Evolutionary conservation across 1,284 basidiomycete genomes (phyloP).

Genomic region (Tylopilus orsonianus): DNA sequence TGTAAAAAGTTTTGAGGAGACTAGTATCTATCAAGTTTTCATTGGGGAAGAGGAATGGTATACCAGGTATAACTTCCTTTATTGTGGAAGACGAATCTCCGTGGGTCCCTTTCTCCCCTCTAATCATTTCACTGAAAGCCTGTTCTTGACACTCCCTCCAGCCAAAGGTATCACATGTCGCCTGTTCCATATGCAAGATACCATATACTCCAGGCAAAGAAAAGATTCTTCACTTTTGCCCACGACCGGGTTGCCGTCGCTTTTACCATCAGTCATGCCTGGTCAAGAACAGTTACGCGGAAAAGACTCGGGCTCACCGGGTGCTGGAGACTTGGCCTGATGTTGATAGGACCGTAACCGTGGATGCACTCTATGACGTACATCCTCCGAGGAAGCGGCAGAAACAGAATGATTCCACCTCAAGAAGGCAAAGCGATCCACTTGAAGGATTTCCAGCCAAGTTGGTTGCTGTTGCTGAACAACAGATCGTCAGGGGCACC

Average conservation of each 20-base stretch:
- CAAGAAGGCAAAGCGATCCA: constrained; percentile 1
- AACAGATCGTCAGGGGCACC: constrained; percentile 48
- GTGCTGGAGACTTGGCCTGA: constrained; percentile 18
- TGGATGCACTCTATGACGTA: constrained; percentile 3
- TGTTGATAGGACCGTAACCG: constrained; percentile 5
- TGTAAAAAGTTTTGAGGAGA: constrained; percentile 37
- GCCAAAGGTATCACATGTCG: constrained; percentile 35
- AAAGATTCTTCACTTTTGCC: constrained; percentile 50
- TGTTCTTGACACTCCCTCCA: constrained; percentile 11
- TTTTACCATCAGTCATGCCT: constrained; percentile 47
- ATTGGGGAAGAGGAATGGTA: constrained; percentile 43
- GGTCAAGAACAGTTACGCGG: constrained; percentile 32
- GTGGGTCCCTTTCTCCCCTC: constrained; percentile 25
- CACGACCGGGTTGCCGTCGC: constrained; percentile 42
- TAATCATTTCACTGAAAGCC: background rate
- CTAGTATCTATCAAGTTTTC: constrained; percentile 31
- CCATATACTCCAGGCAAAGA: constrained; percentile 42
- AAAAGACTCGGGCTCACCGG: constrained; percentile 8
- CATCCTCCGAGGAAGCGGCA: constrained; percentile 27
- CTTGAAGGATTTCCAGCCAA: constrained; percentile 34
- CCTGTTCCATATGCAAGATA: constrained; percentile 40
- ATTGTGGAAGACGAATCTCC: constrained; percentile 30
- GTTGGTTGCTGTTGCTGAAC: constrained; percentile 41
- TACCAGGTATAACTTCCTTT: constrained; percentile 41
- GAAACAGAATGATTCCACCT: background rate